Evolutionary conservation across 495 filamentous ascomycete genomes (phyloP), one percentile per base, ranked within the genome.

Genomic region (Trichoderma asperelloides): DNA sequence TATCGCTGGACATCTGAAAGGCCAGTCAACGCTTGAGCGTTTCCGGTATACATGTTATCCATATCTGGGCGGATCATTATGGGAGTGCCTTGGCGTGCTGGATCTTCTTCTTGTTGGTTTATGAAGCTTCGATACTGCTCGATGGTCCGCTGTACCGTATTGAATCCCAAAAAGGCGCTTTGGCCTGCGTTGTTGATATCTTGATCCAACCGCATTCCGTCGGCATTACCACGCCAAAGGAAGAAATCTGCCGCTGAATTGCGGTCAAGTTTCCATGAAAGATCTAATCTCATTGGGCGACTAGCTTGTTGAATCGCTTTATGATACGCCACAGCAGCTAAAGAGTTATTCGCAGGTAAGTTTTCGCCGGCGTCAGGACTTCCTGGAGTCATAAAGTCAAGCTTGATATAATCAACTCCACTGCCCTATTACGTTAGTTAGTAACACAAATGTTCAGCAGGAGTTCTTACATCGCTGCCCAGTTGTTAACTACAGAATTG

Each of bases 51-150:
- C 55, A 60, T 33, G 12, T 60, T 60, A 30, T 60, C 55, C 55
- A 60, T 60, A 25, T 60, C 55, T 15, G 55, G 55, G 23, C 27
- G 55, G 23, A 60, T 27, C 55, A 60, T 60, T 15, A 60, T 60
- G 11, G 55, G 55, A 25, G 27, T 27, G 25, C 27, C 55, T 25
- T 60, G 55, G 25, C 55, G 55, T 18, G 55, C 27, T 60, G 55
- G 55, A 16, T 60, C 55, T 60, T 60, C 55, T 30, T 60, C 55
- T 15, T 60, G 55, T 9, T 60, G 55, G 9, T 60, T 60, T 3
- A 60, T 60, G 23, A 28, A 60, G 55, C 55, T 60, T 30, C 55
- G 55, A 30, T 60, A 60, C 55, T 60, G 55, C 25, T 60, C 55
- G 3, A 60, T 60, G 25, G 55, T 11, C 15, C 55, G 55, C 55